Base-by-base conservation (phyloP, 768 basidiomycete genomes). In the Exidia glandulosa region DNA sequence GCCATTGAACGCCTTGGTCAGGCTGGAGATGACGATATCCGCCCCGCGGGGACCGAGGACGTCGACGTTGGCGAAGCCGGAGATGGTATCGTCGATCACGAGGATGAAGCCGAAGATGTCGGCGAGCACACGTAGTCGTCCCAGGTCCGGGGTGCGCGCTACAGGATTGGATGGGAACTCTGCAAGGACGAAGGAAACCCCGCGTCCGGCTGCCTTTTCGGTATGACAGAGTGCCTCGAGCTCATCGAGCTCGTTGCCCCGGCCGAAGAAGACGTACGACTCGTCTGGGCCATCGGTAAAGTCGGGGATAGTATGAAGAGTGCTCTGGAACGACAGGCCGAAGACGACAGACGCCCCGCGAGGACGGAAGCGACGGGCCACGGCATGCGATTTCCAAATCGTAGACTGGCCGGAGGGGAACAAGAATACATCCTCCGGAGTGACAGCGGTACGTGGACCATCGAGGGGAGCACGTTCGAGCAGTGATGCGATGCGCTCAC, bases 121-220 rank as follows among this genome's bases (percentile, higher is more conserved):
- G 3, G 79, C 78, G 5, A 82, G 70, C 56, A 70, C 64, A 32
- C 78, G 65, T 30, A 82, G 66, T 27, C 67, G 63, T 23, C 62
- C 64, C 7, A 82, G 68, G 59, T 80, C 74, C 3, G 78, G 75
- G 47, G 75, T 74, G 13, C 76, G 70, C 3, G 81, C 70, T n/a
- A 81, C 72, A 1, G 80, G 80, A 65, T 82, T 82, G 2, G 77
- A 76, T 0, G 80, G 79, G 70, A 79, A 78, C 63, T 82, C 80
- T 67, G 76, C 76, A 66, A 76, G 80, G 32, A 82, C 69, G 1
- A 79, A 74, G 4, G 77, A 65, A 61, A 81, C 41, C 19, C 41
- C 6, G 16, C 41, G 41, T 19, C 41, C 69, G 3, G 73, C 73
- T 2, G 71, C 68, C 14, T 67, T 61, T 19, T 68, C 57, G 29